phyloP scores from a whole-genome alignment of 768 basidiomycete species.

The Mrakia frigida region DNA sequence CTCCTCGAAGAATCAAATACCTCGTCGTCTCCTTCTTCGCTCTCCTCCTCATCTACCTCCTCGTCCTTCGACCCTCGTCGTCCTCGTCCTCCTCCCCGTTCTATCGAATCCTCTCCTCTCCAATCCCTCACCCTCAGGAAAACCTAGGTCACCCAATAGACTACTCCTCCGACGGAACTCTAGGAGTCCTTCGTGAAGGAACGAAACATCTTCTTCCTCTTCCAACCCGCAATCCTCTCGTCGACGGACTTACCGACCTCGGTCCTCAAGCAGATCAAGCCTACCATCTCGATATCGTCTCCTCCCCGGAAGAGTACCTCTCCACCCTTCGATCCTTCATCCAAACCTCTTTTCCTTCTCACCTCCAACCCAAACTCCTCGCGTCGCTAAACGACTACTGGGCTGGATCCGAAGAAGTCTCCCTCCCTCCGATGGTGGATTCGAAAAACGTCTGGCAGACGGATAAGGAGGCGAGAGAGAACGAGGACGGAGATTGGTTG shows the following conservation, averaged over 20 bases:
- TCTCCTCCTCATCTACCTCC: background rate
- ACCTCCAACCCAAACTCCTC: background rate
- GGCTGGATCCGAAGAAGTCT: background rate
- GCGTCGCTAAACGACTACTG: background rate
- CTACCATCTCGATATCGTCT: slow-evolving; percentile 1
- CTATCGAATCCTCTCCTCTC: too few relatives aligned
- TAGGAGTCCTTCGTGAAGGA: background rate
- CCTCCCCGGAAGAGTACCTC: background rate
- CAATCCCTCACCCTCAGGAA: background rate
- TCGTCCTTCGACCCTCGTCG: background rate
- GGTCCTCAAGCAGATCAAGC: slow-evolving; percentile 11
- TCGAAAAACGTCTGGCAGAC: slow-evolving; percentile 26
- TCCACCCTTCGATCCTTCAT: slow-evolving; percentile 5
- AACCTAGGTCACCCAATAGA: background rate
- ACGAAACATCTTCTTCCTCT: background rate
- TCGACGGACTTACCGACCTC: slow-evolving; percentile 12
- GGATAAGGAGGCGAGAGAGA: background rate
- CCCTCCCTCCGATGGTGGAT: background rate
- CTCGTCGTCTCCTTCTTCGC: background rate
- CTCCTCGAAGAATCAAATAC: background rate
- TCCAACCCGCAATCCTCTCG: slow-evolving; percentile 1
- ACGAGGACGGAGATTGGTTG: slow-evolving; percentile 3
- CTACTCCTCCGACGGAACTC: background rate
- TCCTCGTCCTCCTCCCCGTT: background rate
- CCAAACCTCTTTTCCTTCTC: background rate